Percentiles rank a stretch among this genome's conserved stretches.
These are phyloP conservation scores for Blastobotrys chiropterorum DNA, from an alignment of 805 yeast species.

Conservation along the genomic window DNA sequence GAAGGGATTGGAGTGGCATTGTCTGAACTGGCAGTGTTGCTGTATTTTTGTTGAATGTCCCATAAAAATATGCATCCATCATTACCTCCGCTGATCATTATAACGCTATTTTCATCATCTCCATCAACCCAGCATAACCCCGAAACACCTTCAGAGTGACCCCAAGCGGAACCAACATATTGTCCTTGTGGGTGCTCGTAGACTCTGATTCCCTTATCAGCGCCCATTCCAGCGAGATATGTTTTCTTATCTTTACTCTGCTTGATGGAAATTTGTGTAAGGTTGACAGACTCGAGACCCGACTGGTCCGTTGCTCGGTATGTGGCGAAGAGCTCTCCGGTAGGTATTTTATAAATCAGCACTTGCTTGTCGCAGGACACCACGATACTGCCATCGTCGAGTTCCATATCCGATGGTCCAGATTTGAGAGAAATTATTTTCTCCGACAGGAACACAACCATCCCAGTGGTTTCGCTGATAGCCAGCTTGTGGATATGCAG, in stretches of 20 bases:
- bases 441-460: constrained; percentile 31
- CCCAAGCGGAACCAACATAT: constrained; percentile 51
- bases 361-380: constrained; percentile 49
- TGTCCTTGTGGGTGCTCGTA: constrained; percentile 43
- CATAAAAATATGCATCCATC: constrained; percentile 26
- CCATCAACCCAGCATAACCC: constrained; percentile 31
- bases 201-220: constrained; percentile 53
- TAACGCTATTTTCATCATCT: constrained; percentile 1
- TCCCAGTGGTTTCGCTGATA: constrained; percentile 20
- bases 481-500: constrained; percentile 45
- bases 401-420: constrained; percentile 28
- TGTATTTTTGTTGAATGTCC: constrained; percentile 6
- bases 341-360: constrained; percentile 34
- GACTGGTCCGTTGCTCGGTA: constrained; percentile 37
- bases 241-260: not conserved
- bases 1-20: not conserved
- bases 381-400: constrained; percentile 31
- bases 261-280: constrained; percentile 13
- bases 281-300: constrained; percentile 12
- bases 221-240: constrained; percentile 30
- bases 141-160: constrained; percentile 47
- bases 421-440: constrained; percentile 46
- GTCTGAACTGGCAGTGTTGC: not conserved
- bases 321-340: constrained; percentile 32
- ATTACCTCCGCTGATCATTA: constrained; percentile 20